Evolutionary conservation across 257 asterid species (phyloP).

Genomic region (Scutellaria barbata): DNA sequence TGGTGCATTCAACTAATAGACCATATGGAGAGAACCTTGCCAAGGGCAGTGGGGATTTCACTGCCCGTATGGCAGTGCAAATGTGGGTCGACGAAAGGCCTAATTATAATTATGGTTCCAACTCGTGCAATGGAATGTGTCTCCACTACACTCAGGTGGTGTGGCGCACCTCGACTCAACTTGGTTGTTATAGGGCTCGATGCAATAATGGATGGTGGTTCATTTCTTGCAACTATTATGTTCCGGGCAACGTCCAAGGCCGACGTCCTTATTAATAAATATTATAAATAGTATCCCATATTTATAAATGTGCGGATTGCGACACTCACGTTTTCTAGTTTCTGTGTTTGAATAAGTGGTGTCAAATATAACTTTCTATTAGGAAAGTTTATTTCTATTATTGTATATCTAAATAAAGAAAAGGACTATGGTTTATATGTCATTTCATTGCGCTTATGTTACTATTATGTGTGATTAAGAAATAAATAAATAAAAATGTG

Average conservation of each 20-base stretch:
- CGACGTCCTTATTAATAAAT: constrained; percentile 37
- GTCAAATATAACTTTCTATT: no score
- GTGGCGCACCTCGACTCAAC: constrained; percentile 35
- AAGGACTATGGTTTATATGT: no score
- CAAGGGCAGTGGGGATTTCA: constrained; percentile 31
- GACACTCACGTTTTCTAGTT: no score
- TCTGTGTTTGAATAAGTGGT: background rate
- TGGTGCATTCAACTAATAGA: constrained; percentile 41
- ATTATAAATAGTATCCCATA: no score
- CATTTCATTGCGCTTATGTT: no score
- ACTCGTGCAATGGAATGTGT: constrained; percentile 38
- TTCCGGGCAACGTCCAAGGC: constrained; percentile 36
- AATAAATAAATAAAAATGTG: no score
- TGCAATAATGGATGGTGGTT: constrained; percentile 40
- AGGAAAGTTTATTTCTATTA: no score
- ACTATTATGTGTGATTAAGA: no score
- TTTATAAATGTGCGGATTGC: no score
- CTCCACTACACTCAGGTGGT: constrained; percentile 46
- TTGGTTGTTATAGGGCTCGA: constrained; percentile 40
- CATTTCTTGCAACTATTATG: constrained; percentile 45
- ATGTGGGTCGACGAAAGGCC: constrained; percentile 46
- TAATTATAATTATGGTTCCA: constrained; percentile 38
- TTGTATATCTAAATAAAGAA: no score
- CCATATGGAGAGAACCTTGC: constrained; percentile 54
- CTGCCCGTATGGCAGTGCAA: constrained; percentile 38